These are phyloP conservation scores for Jamesozyma gamospora DNA, from an alignment of 805 yeast species.

Conservation along the genomic window DNA sequence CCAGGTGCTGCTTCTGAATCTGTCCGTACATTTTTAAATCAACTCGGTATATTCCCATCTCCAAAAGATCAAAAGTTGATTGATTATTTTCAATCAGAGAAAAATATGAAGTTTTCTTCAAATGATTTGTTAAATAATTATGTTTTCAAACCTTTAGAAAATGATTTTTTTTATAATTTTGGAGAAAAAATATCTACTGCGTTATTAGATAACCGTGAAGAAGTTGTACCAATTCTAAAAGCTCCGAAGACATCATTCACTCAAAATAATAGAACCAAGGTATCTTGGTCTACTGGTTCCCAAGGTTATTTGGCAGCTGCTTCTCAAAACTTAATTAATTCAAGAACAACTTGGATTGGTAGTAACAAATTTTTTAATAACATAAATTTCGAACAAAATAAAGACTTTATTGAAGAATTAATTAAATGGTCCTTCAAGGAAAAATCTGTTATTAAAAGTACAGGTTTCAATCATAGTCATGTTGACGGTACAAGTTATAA, in stretches of 20 bases:
- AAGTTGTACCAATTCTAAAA: constrained; percentile 56
- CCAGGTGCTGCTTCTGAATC: constrained; percentile 50
- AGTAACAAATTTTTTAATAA: constrained; percentile 43
- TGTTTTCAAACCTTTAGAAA: constrained; percentile 1
- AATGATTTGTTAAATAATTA: constrained; percentile 7
- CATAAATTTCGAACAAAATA: constrained; percentile 27
- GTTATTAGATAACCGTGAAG: constrained; percentile 55
- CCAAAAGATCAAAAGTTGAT: constrained; percentile 57
- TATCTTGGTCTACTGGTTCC: constrained; percentile 68
- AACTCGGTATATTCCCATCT: constrained; percentile 75
- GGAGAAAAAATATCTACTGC: constrained; percentile 50
- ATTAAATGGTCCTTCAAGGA: constrained; percentile 69
- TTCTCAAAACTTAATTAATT: constrained; percentile 69
- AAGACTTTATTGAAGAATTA: constrained; percentile 36
- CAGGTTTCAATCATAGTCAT: constrained; percentile 45
- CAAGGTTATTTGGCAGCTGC: constrained; percentile 71
- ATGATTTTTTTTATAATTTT: constrained; percentile 21
- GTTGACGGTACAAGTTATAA: constrained; percentile 35
- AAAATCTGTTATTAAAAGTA: constrained; percentile 50
- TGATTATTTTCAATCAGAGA: constrained; percentile 47
- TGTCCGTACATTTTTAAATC: constrained; percentile 56
- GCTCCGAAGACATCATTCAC: constrained; percentile 61
- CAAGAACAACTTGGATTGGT: constrained; percentile 80
- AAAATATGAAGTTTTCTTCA: constrained; percentile 8
- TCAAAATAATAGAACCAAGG: constrained; percentile 47